These are phyloP conservation scores for Ilex paraguariensis DNA, from an alignment of 305 asterid species.

Conservation along the genomic window DNA sequence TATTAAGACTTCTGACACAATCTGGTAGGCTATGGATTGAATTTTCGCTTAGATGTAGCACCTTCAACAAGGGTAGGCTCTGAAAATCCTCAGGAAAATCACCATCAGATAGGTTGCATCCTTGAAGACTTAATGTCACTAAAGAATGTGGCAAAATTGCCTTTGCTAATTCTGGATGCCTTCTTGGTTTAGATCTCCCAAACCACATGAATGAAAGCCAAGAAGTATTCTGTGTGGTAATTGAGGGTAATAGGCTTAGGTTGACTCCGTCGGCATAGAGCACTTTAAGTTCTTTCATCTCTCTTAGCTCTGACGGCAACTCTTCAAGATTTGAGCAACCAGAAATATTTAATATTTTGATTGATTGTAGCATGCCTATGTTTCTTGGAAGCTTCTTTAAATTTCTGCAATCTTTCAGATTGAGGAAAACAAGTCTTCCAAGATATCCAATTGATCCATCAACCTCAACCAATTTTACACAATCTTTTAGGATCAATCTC, in stretches of 20 bases:
- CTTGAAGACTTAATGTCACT: background rate
- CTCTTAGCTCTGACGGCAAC: constrained; percentile 9
- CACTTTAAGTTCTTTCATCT: constrained; percentile 10
- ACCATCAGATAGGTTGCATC: background rate
- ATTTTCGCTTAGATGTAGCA: background rate
- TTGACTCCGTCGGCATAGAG: constrained; percentile 18
- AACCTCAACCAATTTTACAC: constrained; percentile 14
- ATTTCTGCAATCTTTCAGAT: constrained; percentile 16
- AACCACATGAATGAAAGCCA: background rate
- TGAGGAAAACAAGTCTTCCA: constrained; percentile 10
- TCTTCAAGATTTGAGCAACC: constrained; percentile 19
- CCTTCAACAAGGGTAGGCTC: background rate
- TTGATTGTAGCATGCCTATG: constrained; percentile 12
- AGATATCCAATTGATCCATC: constrained; percentile 15
- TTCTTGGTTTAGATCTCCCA: background rate
- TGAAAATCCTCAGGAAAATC: background rate
- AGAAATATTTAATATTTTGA: background rate
- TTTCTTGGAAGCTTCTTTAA: constrained; percentile 15
- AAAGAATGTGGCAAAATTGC: background rate
- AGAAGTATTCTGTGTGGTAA: background rate
- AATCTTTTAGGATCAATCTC: constrained; percentile 15
- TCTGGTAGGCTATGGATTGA: background rate
- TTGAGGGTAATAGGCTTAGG: constrained; percentile 4
- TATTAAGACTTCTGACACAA: background rate
- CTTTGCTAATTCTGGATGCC: background rate